Percentiles rank a stretch among this genome's conserved stretches.
These are phyloP conservation scores for Rubroshorea leprosula DNA, from an alignment of 345 rosid species.

Conservation along the genomic window DNA sequence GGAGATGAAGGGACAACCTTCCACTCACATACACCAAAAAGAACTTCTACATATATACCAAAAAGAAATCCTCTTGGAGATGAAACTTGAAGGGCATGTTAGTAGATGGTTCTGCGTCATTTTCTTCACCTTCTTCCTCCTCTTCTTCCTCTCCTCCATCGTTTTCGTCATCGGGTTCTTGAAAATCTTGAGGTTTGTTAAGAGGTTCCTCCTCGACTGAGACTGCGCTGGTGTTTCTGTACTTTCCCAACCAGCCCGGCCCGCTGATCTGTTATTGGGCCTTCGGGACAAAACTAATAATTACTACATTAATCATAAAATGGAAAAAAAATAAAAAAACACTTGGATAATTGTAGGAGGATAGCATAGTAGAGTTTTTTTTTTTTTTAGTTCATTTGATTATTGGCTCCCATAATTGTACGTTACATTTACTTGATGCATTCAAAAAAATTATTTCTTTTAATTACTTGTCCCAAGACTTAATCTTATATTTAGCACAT, in stretches of 20 bases:
- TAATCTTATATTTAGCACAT: no score
- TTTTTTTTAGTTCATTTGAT: no score
- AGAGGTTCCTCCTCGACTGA: slow-evolving; percentile 34
- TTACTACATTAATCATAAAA: no score
- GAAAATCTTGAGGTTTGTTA: slow-evolving; percentile 20
- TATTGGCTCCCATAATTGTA: no score
- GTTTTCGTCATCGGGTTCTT: slow-evolving; percentile 15
- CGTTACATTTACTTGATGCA: no score
- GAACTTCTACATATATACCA: slow-evolving; percentile 93
- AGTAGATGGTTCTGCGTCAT: slow-evolving; percentile 24
- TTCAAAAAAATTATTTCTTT: no score
- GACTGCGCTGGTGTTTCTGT: slow-evolving; percentile 47
- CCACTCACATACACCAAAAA: slow-evolving; percentile 73
- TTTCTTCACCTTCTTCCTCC: slow-evolving; percentile 21
- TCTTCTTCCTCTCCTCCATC: slow-evolving; percentile 26
- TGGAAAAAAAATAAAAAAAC: no score
- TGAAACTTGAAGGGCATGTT: slow-evolving; percentile 69
- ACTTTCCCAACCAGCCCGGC: slow-evolving; percentile 51
- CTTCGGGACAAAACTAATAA: no score
- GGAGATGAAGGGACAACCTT: slow-evolving; percentile 78
- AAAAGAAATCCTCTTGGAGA: slow-evolving; percentile 76
- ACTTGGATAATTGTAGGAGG: no score
- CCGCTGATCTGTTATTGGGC: no score
- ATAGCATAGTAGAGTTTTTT: no score
- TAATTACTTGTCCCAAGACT: no score